Percentiles rank a stretch among this genome's conserved stretches.
phyloP scores from a whole-genome alignment of 495 filamentous ascomycete species.

The Hypoxylon trugodes region DNA sequence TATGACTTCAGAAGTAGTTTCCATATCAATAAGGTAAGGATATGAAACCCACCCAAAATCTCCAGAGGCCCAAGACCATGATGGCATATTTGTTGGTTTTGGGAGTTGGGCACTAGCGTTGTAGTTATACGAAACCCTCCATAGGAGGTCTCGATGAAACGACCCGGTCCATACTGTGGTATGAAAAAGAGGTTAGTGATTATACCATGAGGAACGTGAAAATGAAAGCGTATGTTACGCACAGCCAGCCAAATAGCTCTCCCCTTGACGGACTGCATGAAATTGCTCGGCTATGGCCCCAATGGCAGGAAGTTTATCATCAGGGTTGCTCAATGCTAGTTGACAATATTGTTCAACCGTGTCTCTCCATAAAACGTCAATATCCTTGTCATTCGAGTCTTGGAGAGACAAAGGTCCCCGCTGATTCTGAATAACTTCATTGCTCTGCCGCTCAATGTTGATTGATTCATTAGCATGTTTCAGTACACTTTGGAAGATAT shows the following conservation, averaged over 20 bases:
- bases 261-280: background rate
- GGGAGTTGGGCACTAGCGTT: no score
- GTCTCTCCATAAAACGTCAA: background rate
- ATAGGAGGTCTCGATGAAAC: no score
- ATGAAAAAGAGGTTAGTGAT: no score
- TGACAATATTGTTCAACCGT: background rate
- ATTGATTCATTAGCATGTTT: background rate
- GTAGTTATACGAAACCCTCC: no score
- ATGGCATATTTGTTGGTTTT: no score
- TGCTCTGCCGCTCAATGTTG: no score
- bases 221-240: no score
- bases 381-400: background rate
- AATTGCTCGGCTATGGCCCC: background rate
- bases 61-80: conserved; percentile 16
- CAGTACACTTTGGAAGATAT: background rate
- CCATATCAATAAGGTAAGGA: no score
- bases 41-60: no score
- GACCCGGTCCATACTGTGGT: no score
- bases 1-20: no score
- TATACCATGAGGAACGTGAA: no score
- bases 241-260: background rate
- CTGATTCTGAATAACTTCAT: background rate
- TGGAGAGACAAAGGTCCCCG: background rate
- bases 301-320: conserved; percentile 2
- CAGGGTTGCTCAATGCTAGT: background rate